These are phyloP conservation scores for Plenodomus biglobosus DNA, from an alignment of 2,329 filamentous ascomycete genomes.

Conservation along the genomic window DNA sequence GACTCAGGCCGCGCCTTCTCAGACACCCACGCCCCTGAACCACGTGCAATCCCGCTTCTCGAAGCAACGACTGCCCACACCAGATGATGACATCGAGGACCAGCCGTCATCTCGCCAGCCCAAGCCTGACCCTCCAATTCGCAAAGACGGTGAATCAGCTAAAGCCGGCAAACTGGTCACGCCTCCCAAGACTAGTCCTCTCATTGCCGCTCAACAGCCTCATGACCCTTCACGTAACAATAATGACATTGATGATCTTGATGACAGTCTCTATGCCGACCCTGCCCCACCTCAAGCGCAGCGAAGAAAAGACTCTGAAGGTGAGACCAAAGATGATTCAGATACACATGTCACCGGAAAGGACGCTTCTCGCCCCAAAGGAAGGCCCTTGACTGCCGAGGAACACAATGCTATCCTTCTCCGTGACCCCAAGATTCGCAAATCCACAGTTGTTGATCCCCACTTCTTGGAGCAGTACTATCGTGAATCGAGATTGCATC, in stretches of 20 bases:
- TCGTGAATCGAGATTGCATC: conserved; percentile 89
- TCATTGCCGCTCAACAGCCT: conserved; percentile 3
- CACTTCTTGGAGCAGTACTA: conserved; percentile 95
- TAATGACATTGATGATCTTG: conserved; percentile 13
- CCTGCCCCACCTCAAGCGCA: conserved; percentile 16
- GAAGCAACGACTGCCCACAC: conserved; percentile 27
- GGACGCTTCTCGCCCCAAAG: conserved; percentile 1
- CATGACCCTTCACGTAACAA: background rate
- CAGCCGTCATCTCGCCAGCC: conserved; percentile 39
- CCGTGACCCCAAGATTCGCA: conserved; percentile 79
- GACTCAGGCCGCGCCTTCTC: conserved; percentile 27
- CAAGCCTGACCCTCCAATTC: conserved; percentile 30
- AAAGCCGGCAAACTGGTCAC: conserved; percentile 24
- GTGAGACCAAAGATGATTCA: conserved; percentile 7
- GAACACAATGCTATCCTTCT: conserved; percentile 87
- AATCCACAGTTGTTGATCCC: conserved; percentile 88
- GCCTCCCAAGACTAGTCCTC: conserved; percentile 36
- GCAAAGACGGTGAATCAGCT: conserved; percentile 1
- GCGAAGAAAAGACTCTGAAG: background rate
- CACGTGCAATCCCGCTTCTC: conserved; percentile 28
- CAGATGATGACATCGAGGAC: conserved; percentile 31
- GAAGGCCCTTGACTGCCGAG: conserved; percentile 70
- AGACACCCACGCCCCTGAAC: conserved; percentile 27
- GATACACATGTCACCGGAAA: conserved; percentile 4
- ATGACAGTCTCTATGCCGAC: conserved; percentile 29